phyloP scores from a whole-genome alignment of 306 rosid species.

The Trifolium fragiferum region DNA sequence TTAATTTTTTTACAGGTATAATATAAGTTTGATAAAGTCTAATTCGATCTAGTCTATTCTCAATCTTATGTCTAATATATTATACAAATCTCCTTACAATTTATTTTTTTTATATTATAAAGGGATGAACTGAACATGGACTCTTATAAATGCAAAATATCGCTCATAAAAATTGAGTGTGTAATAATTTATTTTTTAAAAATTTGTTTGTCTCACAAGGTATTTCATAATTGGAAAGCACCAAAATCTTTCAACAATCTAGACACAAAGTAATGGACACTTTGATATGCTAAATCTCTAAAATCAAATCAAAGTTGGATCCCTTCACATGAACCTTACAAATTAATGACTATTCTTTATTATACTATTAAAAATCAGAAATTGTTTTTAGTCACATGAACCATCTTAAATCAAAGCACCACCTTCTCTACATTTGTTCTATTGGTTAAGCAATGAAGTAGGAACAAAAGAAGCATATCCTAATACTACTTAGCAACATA shows the following conservation, averaged over 20 bases:
- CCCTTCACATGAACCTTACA: slow-evolving; percentile 21
- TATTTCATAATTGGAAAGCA: not conserved
- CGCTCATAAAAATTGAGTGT: no score
- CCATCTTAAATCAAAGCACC: slow-evolving; percentile 41
- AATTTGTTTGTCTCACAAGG: not conserved
- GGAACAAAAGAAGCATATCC: slow-evolving; percentile 57
- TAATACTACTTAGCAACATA: slow-evolving; percentile 56
- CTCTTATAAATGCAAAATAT: no score
- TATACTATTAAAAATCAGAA: not conserved
- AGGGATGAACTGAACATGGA: no score
- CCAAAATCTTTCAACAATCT: slow-evolving; percentile 6
- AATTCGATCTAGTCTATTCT: no score
- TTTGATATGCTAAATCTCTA: slow-evolving; percentile 35
- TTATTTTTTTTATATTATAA: no score
- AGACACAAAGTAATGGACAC: slow-evolving; percentile 26
- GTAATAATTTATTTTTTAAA: no score
- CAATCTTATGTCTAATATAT: no score
- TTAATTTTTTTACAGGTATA: no score
- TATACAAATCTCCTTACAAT: no score
- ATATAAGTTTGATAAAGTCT: no score
- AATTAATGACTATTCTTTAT: slow-evolving; percentile 17
- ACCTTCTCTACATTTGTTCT: slow-evolving; percentile 27
- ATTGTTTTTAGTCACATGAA: slow-evolving; percentile 49
- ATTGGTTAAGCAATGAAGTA: slow-evolving; percentile 36
- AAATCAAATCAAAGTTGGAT: slow-evolving; percentile 37